phyloP scores from a whole-genome alignment of 208 protist species.

The Tritrichomonas foetus region DNA sequence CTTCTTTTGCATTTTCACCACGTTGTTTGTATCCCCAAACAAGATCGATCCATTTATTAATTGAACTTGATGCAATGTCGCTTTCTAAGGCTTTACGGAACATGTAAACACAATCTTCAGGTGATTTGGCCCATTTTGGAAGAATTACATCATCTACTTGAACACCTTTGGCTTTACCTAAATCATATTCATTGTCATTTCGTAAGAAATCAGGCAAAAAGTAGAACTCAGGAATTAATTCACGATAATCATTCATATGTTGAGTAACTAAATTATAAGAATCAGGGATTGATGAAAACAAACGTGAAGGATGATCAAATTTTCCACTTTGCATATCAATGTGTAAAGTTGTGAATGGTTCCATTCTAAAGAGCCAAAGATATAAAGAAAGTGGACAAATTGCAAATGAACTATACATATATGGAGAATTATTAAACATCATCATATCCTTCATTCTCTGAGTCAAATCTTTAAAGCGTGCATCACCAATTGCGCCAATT shows the following conservation, averaged over 20 bases:
- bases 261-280: background rate
- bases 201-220: constrained; percentile 58
- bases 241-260: background rate
- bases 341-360: constrained; percentile 50
- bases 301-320: constrained; percentile 59
- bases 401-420: constrained; percentile 96
- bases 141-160: constrained; percentile 48
- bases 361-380: constrained; percentile 48
- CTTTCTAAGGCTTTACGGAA: constrained; percentile 70
- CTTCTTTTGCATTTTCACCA: background rate
- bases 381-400: constrained; percentile 73
- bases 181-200: constrained; percentile 53
- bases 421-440: constrained; percentile 66
- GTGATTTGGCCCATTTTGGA: constrained; percentile 47
- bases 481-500: constrained; percentile 64
- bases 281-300: constrained; percentile 15
- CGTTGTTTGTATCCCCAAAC: constrained; percentile 12
- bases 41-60: constrained; percentile 58
- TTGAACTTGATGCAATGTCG: constrained; percentile 53
- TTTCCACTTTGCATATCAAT: constrained; percentile 65
- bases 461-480: constrained; percentile 16
- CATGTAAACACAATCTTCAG: background rate
- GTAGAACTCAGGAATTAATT: constrained; percentile 65
- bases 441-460: constrained; percentile 37
- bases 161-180: constrained; percentile 52